phyloP scores from a whole-genome alignment of 192 early-diverging fungal species.

The Coemansia asiatica region DNA sequence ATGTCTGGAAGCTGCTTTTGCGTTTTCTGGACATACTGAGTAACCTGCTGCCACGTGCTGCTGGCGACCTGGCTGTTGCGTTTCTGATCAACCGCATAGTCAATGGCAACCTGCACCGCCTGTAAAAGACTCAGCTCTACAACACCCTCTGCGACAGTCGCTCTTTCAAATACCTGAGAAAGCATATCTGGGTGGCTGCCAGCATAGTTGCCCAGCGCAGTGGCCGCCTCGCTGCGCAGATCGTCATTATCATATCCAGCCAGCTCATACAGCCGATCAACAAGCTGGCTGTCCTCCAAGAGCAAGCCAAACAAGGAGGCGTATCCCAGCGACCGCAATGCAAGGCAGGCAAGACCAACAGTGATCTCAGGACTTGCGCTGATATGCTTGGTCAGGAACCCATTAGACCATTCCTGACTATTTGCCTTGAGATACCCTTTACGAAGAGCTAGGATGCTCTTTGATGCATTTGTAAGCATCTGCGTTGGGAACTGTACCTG shows the following conservation, averaged over 20 bases:
- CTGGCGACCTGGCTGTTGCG: conserved; percentile 9
- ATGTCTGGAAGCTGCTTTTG: conserved; percentile 24
- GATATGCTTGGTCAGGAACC: conserved; percentile 19
- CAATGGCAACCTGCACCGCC: conserved; percentile 38
- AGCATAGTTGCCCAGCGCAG: conserved; percentile 38
- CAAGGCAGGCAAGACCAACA: conserved; percentile 25
- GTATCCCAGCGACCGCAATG: conserved; percentile 38
- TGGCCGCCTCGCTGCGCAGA: conserved; percentile 43
- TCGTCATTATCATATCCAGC: conserved; percentile 19
- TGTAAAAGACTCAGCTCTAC: conserved; percentile 16
- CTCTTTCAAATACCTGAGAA: conserved; percentile 26
- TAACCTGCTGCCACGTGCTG: conserved; percentile 22
- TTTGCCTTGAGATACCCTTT: conserved; percentile 24
- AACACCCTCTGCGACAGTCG: conserved; percentile 10
- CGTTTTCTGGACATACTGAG: conserved; percentile 15
- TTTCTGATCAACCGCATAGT: conserved; percentile 13
- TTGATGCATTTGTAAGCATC: conserved; percentile 23
- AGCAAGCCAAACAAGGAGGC: conserved; percentile 18
- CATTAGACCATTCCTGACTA: conserved; percentile 22
- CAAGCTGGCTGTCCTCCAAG: conserved; percentile 9
- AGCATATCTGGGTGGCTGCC: conserved; percentile 24
- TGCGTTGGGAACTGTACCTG: conserved; percentile 34
- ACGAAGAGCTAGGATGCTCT: conserved; percentile 35
- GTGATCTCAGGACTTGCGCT: conserved; percentile 7
- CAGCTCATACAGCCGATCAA: conserved; percentile 20